A percentile compares a stretch with the other conserved stretches of the same genome.
Conservation (phyloP, 1,284 basidiomycete genomes). For the Xerocomus minutiporus region DNA sequence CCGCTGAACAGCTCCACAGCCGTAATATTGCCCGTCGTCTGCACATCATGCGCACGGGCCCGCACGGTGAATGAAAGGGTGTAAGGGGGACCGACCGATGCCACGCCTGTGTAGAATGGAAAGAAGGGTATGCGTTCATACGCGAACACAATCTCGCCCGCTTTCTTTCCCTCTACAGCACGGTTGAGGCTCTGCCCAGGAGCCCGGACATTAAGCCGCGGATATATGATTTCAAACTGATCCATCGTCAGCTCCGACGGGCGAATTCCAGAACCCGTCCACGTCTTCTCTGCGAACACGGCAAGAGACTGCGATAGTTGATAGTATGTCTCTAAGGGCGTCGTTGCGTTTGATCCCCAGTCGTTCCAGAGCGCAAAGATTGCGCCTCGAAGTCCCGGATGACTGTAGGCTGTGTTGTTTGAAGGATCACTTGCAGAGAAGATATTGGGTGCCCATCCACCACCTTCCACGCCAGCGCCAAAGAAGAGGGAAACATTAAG, state of each 20-base stretch:
- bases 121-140: conserved; percentile 17
- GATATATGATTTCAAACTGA: conserved; percentile 32
- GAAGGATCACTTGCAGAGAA: conserved; percentile 26
- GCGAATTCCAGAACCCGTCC: conserved; percentile 35
- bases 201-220: conserved; percentile 29
- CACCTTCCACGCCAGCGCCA: conserved; percentile 1
- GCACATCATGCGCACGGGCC: conserved; percentile 9
- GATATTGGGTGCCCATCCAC: conserved; percentile 37
- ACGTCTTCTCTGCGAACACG: conserved; percentile 35
- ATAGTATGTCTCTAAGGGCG: conserved; percentile 37
- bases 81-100: conserved; percentile 44
- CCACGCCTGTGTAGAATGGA: conserved; percentile 29
- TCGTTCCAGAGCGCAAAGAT: conserved; percentile 40
- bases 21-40: conserved; percentile 8
- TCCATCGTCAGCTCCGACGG: conserved; percentile 26
- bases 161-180: conserved; percentile 18
- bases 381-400: conserved; percentile 30
- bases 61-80: conserved; percentile 38
- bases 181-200: conserved; percentile 40
- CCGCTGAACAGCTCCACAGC: conserved; percentile 34
- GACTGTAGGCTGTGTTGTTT: conserved; percentile 31
- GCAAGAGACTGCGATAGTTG: conserved; percentile 35
- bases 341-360: conserved; percentile 39
- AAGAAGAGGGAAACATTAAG: conserved; percentile 32
- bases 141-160: conserved; percentile 24